phyloP scores from a whole-genome alignment of 2,329 filamentous ascomycete genomes.

The Teratosphaeriaceae sp. region DNA sequence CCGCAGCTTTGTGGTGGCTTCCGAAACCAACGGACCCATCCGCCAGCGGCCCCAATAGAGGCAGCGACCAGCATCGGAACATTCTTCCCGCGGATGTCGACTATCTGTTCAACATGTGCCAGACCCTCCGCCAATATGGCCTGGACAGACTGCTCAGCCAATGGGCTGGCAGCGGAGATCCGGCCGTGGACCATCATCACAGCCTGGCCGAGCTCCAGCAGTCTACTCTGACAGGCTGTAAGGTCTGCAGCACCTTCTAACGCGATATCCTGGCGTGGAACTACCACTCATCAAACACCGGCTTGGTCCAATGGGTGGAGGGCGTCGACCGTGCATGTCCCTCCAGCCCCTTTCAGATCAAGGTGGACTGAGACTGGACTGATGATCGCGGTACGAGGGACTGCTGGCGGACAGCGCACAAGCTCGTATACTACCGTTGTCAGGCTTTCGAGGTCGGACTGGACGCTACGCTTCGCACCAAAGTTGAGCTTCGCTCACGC shows the following conservation, averaged over 20 bases:
- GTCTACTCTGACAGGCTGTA: not conserved
- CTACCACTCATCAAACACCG: not conserved
- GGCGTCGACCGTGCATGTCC: not conserved
- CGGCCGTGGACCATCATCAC: not conserved
- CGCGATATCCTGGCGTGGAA: not conserved
- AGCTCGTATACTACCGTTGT: not conserved
- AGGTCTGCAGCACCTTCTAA: not conserved
- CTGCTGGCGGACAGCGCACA: not conserved
- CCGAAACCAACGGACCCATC: no score
- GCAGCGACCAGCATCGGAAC: no score
- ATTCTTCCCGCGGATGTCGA: no score
- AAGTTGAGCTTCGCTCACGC: no score
- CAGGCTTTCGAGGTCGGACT: not conserved
- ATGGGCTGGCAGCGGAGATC: not conserved
- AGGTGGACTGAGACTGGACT: not conserved
- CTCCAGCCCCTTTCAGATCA: not conserved
- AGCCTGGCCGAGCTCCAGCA: not conserved
- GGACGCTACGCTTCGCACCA: no score
- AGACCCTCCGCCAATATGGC: no score
- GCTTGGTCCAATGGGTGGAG: not conserved
- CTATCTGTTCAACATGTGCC: no score
- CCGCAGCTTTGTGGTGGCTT: no score
- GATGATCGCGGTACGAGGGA: not conserved
- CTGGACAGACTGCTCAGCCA: not conserved
- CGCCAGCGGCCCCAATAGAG: no score